A percentile compares a stretch with the other conserved stretches of the same genome.
These are phyloP conservation scores for Cryphonectria naterciae DNA, from an alignment of 2,329 filamentous ascomycete genomes.

Conservation along the genomic window DNA sequence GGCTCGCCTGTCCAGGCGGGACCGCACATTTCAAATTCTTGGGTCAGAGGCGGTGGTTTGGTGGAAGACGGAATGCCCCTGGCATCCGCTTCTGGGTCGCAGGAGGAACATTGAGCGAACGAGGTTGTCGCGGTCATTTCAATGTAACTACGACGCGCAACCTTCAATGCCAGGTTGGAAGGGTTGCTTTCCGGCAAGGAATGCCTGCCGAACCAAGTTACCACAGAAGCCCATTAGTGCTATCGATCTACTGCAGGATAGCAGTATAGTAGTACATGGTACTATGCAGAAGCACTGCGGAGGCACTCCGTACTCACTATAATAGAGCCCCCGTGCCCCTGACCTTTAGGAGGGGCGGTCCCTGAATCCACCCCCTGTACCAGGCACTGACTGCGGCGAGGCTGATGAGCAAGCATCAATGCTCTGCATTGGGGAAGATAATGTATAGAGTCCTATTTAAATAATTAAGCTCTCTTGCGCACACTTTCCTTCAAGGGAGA, in stretches of 20 bases:
- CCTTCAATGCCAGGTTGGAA: not conserved
- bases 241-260: not conserved
- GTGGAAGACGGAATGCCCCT: constrained; percentile 12
- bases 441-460: not conserved
- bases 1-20: not conserved
- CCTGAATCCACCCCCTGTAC: not conserved
- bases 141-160: constrained; percentile 14
- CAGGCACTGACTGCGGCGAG: not conserved
- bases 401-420: not conserved
- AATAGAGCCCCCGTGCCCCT: not conserved
- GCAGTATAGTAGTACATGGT: no score
- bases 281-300: not conserved
- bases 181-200: not conserved
- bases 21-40: constrained; percentile 21
- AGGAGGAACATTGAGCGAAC: constrained; percentile 5
- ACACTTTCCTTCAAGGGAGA: not conserved
- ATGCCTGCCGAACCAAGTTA: constrained; percentile 1
- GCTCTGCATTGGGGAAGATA: not conserved
- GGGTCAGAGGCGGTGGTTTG: constrained; percentile 9
- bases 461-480: not conserved
- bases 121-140: not conserved
- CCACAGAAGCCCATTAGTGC: not conserved
- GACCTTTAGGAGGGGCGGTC: not conserved
- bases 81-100: constrained; percentile 4
- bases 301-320: not conserved